These are phyloP conservation scores for Candida andamanensis DNA, from an alignment of 805 yeast species.

Conservation along the genomic window DNA sequence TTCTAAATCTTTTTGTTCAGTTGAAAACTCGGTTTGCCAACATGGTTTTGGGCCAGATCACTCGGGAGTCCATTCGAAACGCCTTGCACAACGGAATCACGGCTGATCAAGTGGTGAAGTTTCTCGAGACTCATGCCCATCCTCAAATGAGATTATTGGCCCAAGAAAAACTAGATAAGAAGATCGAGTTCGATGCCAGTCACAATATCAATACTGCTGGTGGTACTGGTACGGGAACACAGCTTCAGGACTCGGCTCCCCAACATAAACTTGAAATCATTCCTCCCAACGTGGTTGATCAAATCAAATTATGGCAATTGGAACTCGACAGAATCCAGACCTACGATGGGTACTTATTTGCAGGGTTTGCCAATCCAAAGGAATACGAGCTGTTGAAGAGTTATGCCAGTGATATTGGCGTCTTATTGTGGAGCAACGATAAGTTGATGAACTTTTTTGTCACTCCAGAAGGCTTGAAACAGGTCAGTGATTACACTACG, in stretches of 20 bases:
- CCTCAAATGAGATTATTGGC: constrained; percentile 80
- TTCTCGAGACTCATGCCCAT: constrained; percentile 88
- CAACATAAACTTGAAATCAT: constrained; percentile 56
- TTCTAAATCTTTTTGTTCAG: constrained; percentile 82
- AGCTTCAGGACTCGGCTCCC: constrained; percentile 23
- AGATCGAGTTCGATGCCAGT: constrained; percentile 56
- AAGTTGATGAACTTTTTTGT: constrained; percentile 73
- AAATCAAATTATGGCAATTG: constrained; percentile 91
- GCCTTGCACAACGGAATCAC: constrained; percentile 88
- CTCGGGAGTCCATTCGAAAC: constrained; percentile 83
- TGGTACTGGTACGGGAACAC: constrained; percentile 16
- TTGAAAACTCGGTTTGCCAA: constrained; percentile 80
- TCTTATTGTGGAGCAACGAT: constrained; percentile 80
- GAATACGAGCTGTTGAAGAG: constrained; percentile 69
- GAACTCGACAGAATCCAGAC: constrained; percentile 90
- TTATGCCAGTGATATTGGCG: constrained; percentile 90
- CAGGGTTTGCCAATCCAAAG: constrained; percentile 71
- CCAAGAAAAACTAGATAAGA: constrained; percentile 62
- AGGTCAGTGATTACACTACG: constrained; percentile 87
- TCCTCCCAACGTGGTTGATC: constrained; percentile 97
- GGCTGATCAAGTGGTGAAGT: constrained; percentile 88
- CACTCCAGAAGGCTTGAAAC: constrained; percentile 78
- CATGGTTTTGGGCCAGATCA: constrained; percentile 89
- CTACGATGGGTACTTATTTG: constrained; percentile 80
- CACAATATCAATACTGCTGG: constrained; percentile 41